Base-by-base conservation (phyloP, 202 grass and related monocot genomes). In the Carex arenaria region DNA sequence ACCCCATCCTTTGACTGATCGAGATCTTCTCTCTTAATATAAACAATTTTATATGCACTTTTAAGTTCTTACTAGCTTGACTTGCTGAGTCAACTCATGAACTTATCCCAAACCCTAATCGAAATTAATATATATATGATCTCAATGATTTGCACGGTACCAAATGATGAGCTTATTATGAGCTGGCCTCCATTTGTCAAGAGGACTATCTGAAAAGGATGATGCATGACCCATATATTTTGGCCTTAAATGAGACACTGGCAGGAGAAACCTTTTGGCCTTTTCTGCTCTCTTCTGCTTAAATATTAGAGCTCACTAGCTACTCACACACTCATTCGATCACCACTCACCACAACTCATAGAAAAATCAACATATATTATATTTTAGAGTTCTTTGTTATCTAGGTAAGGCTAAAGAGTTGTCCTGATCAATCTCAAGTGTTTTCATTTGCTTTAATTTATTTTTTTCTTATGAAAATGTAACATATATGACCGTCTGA, bases 151-250 rank as follows among this genome's bases (percentile, higher is more conserved):
- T 84, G 57, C n/a, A 84, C 43, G 57, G 61, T 84, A 67, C 40
- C 31, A 34, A 26, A 82, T 82, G 64, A 82, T 82, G 80, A 80
- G 60, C 49, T 79, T 36, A 62, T 79, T 85, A 79, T 68, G 34
- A 69, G 84, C 84, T 80, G 84, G 84, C 84, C 75, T 59, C 84
- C 84, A 80, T 75, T 64, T 82, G 64, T n/a, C 55, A 12, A 69
- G 26, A 80, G 78, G 64, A 82, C 77, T 74, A 53, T 55, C 22
- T 82, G 78, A 49, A 51, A 69, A 52, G 77, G 36, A 81, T 49
- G 45, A 49, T 40, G 42, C 1, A 45, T 82, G 64, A 63, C 52
- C 23, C 10, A 32, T 69, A 67, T 79, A 32, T 60, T 78, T 79
- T 69, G 84, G 61, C 84, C 72, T 80, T 64, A 79, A 80, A 52